Evolutionary conservation across 2,329 filamentous ascomycete genomes (phyloP).

Genomic region (Neofusicoccum laricinum): DNA sequence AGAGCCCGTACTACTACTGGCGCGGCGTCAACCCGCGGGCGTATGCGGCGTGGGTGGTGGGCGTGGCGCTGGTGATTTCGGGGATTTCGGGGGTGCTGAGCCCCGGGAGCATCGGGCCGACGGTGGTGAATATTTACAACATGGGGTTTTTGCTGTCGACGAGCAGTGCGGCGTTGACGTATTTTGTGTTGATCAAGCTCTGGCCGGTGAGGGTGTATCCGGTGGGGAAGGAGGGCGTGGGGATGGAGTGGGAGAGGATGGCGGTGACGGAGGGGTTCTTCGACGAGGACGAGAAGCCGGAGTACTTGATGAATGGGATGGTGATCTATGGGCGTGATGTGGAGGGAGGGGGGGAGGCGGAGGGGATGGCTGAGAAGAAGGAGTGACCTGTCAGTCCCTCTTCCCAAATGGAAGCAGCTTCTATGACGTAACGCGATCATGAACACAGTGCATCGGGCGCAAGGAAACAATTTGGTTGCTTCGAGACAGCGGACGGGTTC

Average conservation of each 20-base stretch:
- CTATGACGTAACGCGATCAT: too few species aligned
- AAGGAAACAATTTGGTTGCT: too few species aligned
- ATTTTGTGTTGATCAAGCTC: slow-evolving; percentile 18
- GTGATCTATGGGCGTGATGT: neutral
- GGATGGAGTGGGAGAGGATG: slow-evolving; percentile 22
- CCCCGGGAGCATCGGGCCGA: slow-evolving; percentile 16
- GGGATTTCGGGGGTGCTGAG: slow-evolving; percentile 21
- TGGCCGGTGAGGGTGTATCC: slow-evolving; percentile 21
- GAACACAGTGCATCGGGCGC: too few species aligned
- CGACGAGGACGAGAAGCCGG: slow-evolving; percentile 18
- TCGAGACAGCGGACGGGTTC: too few species aligned
- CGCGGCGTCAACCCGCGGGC: neutral
- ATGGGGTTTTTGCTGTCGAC: slow-evolving; percentile 22
- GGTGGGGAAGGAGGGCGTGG: slow-evolving; percentile 15
- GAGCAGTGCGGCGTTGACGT: slow-evolving; percentile 17
- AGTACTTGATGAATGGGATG: neutral
- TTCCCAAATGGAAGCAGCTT: too few species aligned
- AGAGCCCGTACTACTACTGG: slow-evolving; percentile 10
- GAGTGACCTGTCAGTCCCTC: too few species aligned
- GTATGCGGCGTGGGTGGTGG: slow-evolving; percentile 15
- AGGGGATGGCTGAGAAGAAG: too few species aligned
- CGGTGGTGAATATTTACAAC: slow-evolving; percentile 19
- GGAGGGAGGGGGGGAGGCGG: neutral
- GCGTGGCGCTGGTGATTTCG: slow-evolving; percentile 22
- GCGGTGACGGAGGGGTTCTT: slow-evolving; percentile 23